Evolutionary conservation across 176 grass and related monocot species (phyloP), one percentile per base, ranked within the genome.

Genomic region (Themeda triandra): DNA sequence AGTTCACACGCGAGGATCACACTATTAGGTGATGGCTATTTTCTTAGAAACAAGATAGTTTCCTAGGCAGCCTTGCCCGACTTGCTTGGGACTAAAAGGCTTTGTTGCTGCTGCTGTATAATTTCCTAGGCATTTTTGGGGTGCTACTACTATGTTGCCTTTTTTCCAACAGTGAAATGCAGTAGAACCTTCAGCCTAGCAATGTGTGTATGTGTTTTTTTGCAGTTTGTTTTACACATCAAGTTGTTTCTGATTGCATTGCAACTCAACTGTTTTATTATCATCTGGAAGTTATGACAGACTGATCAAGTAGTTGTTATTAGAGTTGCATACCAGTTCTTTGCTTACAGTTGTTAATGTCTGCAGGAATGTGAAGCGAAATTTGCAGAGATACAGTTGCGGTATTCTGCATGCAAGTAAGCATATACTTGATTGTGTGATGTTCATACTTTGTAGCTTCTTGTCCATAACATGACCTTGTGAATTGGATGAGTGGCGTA

Each of bases 291-390:
- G 56, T 75, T 86, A 24, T 40, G 6, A 8, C 6, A 40, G 39
- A 40, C 39, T 40, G 32, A 66, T 74, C 72, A 30, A 13, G 66
- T 79, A 6, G 1, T 58, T 78, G 24, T 62, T 76, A 25, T 74
- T 82, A 76, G 27, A 60, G 12, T 53, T 59, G 27, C 4, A 10
- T 45, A 82, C 53, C 19, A 15, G 15, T 68, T 68, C 10, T 23
- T 66, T 23, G 29, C 45, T 82, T 28, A 63, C 51, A 44, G 1
- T 35, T 78, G 7, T 84, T 85, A 64, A 71, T 88, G 10, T 86
- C 66, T 80, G 62, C 88, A 97, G 94, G 94, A 94, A 79, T 97
- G 94, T 69, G 89, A 94, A 92, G 89, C 87, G 30, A 92, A 92
- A 77, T 97, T 90, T 85, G 84, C 82, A 74, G 89, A 97, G 77